Conservation (phyloP, 345 rosid genomes). For the Turnera subulata region DNA sequence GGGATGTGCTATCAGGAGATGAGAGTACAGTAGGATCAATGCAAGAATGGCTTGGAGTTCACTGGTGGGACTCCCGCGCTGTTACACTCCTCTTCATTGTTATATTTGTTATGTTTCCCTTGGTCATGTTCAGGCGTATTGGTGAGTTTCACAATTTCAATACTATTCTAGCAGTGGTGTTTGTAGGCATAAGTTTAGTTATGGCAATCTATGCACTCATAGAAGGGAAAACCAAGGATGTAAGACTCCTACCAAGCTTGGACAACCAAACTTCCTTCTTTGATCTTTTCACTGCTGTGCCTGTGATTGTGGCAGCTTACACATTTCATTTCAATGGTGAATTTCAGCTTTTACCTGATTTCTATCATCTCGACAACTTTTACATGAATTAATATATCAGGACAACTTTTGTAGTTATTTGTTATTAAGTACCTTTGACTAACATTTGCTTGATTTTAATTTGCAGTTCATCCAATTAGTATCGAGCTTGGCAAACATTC, state of each 20-base stretch:
- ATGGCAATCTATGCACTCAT: conserved; percentile 12
- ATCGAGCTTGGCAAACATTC: conserved; percentile 22
- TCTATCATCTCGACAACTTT: not conserved
- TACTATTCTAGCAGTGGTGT: conserved; percentile 22
- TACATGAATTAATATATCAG: not conserved
- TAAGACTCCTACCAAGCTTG: conserved; percentile 20
- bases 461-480: conserved; percentile 21
- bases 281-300: conserved; percentile 22
- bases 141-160: conserved; percentile 57
- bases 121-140: conserved; percentile 66
- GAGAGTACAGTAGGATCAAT: conserved; percentile 71
- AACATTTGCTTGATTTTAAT: not conserved
- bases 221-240: conserved; percentile 10
- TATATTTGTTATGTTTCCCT: conserved; percentile 54
- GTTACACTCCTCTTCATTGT: conserved; percentile 56
- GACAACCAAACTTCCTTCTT: conserved; percentile 15
- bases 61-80: conserved; percentile 71
- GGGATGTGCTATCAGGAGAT: conserved; percentile 66
- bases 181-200: conserved; percentile 19
- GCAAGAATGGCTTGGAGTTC: conserved; percentile 76
- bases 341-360: not conserved
- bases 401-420: not conserved
- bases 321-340: conserved; percentile 24
- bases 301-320: conserved; percentile 23
- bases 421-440: not conserved